Percentiles rank a stretch among this genome's conserved stretches.
phyloP scores from a whole-genome alignment of 208 protist genomes.

The Trypanosoma lewisi region DNA sequence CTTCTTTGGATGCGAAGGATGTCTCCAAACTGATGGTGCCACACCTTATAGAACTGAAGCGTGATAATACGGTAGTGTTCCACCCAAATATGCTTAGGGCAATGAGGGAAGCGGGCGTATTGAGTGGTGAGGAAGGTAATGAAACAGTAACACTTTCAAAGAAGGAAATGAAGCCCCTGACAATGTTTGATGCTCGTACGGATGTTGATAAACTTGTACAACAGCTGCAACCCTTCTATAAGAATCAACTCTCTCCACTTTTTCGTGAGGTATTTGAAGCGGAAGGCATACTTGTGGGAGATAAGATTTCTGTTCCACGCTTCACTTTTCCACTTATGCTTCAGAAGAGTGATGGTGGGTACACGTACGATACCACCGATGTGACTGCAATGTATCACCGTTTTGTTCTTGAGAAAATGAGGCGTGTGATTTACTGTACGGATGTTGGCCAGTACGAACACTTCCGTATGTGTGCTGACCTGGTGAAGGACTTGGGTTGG shows the following conservation, averaged over 20 bases:
- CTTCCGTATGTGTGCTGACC: slow-evolving; percentile 90
- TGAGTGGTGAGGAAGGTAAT: slow-evolving; percentile 69
- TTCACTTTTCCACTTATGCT: slow-evolving; percentile 94
- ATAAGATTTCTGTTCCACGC: slow-evolving; percentile 76
- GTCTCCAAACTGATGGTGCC: slow-evolving; percentile 80
- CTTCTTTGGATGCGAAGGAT: slow-evolving; percentile 71
- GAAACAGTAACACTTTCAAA: slow-evolving; percentile 81
- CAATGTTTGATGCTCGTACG: slow-evolving; percentile 78
- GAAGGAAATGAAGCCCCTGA: slow-evolving; percentile 87
- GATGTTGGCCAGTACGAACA: slow-evolving; percentile 95
- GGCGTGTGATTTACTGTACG: slow-evolving; percentile 95
- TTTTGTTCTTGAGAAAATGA: slow-evolving; percentile 79
- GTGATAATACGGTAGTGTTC: slow-evolving; percentile 46
- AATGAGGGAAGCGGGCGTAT: slow-evolving; percentile 71
- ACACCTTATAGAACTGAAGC: slow-evolving; percentile 59
- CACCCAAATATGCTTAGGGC: slow-evolving; percentile 77
- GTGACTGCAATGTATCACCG: slow-evolving; percentile 90
- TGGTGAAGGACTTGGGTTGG: slow-evolving; percentile 88
- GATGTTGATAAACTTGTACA: slow-evolving; percentile 84
- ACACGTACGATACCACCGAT: slow-evolving; percentile 95
- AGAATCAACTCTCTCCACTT: slow-evolving; percentile 64
- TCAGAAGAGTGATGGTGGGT: slow-evolving; percentile 95
- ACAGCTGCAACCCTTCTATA: slow-evolving; percentile 75
- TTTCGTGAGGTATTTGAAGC: slow-evolving; percentile 76
- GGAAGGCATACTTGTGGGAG: slow-evolving; percentile 61